These are phyloP conservation scores for Pleurotus sapidus DNA, from an alignment of 768 basidiomycete species.

Conservation along the genomic window DNA sequence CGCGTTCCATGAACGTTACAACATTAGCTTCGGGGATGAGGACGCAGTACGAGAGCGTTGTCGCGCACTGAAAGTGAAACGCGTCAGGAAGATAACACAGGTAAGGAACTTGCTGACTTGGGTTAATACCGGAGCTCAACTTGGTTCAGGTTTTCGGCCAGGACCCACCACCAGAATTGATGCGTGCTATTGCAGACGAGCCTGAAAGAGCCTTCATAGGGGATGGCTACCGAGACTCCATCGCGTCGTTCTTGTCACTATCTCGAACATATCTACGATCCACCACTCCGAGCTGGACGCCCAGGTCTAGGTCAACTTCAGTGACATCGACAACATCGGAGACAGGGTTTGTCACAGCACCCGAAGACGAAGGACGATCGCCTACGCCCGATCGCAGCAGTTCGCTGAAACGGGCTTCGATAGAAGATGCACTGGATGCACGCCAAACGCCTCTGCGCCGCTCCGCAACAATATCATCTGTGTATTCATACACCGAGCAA, in stretches of 20 bases:
- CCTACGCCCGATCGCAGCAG: neutral
- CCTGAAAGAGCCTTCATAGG: conserved; percentile 8
- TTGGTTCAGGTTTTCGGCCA: conserved; percentile 43
- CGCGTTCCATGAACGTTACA: conserved; percentile 17
- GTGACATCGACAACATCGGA: conserved; percentile 8
- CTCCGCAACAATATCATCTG: neutral
- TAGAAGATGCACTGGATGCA: neutral
- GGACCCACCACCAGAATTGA: conserved; percentile 41
- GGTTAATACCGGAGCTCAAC: neutral
- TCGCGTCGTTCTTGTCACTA: conserved; percentile 14
- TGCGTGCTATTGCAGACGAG: conserved; percentile 27
- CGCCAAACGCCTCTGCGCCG: neutral
- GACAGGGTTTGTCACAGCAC: conserved; percentile 5
- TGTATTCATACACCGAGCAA: neutral
- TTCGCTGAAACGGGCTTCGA: neutral
- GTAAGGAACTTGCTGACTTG: conserved; percentile 22
- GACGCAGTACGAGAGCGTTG: conserved; percentile 27
- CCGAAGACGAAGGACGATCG: neutral
- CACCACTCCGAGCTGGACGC: neutral
- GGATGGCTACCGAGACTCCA: conserved; percentile 16
- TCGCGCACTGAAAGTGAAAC: conserved; percentile 37
- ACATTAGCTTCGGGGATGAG: conserved; percentile 17
- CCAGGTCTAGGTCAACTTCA: conserved; percentile 13
- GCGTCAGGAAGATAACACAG: conserved; percentile 50
- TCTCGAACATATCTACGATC: conserved; percentile 2